phyloP scores from a whole-genome alignment of 768 basidiomycete species.

The Leccinum incarnatum region DNA sequence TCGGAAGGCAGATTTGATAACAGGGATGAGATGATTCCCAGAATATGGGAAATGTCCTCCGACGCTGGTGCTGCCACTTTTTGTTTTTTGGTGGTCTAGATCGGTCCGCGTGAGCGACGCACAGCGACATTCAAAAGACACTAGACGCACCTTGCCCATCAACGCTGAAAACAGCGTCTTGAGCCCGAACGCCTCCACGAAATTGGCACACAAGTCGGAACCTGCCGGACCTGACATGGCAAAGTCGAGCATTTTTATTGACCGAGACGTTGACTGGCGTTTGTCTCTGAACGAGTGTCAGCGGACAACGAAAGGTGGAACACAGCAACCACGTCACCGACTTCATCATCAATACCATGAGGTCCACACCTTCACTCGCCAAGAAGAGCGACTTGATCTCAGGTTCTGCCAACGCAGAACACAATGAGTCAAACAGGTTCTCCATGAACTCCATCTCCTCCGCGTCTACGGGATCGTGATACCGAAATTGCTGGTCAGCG shows the following conservation, averaged over 20 bases:
- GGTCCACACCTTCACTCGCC: slow-evolving; percentile 89
- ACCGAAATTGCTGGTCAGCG: slow-evolving; percentile 72
- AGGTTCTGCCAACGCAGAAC: slow-evolving; percentile 79
- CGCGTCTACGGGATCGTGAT: slow-evolving; percentile 75
- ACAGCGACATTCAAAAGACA: background rate
- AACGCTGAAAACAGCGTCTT: slow-evolving; percentile 89
- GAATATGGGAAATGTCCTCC: slow-evolving; percentile 84
- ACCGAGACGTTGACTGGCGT: slow-evolving; percentile 70
- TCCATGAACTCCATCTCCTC: slow-evolving; percentile 99
- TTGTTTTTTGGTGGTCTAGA: slow-evolving; percentile 60
- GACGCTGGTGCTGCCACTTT: slow-evolving; percentile 55
- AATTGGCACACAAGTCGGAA: slow-evolving; percentile 69
- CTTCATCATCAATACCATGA: slow-evolving; percentile 99
- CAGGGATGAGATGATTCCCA: slow-evolving; percentile 86
- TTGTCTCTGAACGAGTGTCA: slow-evolving; percentile 59
- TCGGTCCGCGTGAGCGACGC: slow-evolving; percentile 9
- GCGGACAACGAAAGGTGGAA: slow-evolving; percentile 4
- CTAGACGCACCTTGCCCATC: slow-evolving; percentile 82
- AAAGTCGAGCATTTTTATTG: slow-evolving; percentile 90
- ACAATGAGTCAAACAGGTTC: slow-evolving; percentile 88
- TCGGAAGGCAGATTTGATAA: slow-evolving; percentile 87
- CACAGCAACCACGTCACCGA: slow-evolving; percentile 35
- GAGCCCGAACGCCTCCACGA: slow-evolving; percentile 84
- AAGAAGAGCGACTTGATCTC: slow-evolving; percentile 79
- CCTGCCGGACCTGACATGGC: slow-evolving; percentile 81